Evolutionary conservation across 1,139 yeast genomes (phyloP).

Genomic region (Debaryomycetaceae sp.): DNA sequence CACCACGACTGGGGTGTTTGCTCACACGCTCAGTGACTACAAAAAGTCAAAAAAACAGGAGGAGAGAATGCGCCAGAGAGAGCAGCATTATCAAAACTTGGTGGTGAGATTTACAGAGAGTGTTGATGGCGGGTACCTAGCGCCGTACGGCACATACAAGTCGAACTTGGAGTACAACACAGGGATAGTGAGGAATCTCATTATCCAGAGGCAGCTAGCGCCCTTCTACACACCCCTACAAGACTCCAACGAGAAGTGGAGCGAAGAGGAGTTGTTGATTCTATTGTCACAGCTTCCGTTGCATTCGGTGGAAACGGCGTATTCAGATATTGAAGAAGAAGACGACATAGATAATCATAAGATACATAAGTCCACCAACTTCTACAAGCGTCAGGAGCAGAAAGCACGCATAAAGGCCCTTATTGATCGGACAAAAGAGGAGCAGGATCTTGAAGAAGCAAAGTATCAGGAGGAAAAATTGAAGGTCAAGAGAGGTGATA

Average conservation of each 20-base stretch:
- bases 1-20: constrained; percentile 14
- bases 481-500: constrained; percentile 13
- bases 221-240: constrained; percentile 91
- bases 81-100: constrained; percentile 52
- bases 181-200: constrained; percentile 63
- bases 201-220: constrained; percentile 62
- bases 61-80: constrained; percentile 52
- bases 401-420: constrained; percentile 50
- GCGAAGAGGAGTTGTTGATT: constrained; percentile 63
- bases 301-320: constrained; percentile 60
- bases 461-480: constrained; percentile 41
- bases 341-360: constrained; percentile 57
- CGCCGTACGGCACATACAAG: constrained; percentile 85
- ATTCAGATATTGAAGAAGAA: constrained; percentile 53
- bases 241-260: constrained; percentile 75
- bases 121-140: constrained; percentile 78
- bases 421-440: constrained; percentile 42
- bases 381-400: constrained; percentile 52
- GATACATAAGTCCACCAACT: constrained; percentile 50
- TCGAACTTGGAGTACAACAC: constrained; percentile 73
- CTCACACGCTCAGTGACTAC: constrained; percentile 17
- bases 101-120: constrained; percentile 57
- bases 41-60: constrained; percentile 32
- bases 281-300: constrained; percentile 53
- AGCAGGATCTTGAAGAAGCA: constrained; percentile 55